Base-by-base conservation (phyloP, 2,329 filamentous ascomycete species). In the Colletotrichum ledebouriae region DNA sequence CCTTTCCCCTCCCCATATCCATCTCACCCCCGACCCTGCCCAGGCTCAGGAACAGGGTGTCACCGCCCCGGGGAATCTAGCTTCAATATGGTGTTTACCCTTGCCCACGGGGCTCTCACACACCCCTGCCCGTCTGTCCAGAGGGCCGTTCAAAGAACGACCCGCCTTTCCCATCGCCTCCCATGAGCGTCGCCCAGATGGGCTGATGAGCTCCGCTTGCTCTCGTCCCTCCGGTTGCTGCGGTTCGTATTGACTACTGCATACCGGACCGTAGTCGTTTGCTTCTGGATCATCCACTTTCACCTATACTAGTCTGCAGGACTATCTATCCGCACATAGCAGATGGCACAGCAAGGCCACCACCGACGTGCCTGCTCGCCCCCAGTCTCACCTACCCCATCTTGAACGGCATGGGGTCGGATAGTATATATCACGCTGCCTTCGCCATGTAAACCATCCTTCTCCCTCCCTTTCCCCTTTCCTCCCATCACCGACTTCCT, bases 401-500 rank as follows among this genome's bases (percentile, higher is more conserved):
- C 56, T 42, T 49, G 55, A 29, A 33, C 6, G 33, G 15, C 15
- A 29, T 37, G 34, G 25, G 25, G 56, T 33, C 64, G 12, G 41
- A 59, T 67, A 33, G 61, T 70, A 70, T 71, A 71, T 71, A 71
- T 71, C 60, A 63, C 49, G 29, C 58, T 47, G 55, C 63, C 67
- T 41, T 70, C 67, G 50, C 50, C 59, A 63, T 68, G 65, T 69
- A 52, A 37, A 47, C 46, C 25, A 47, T 41, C 13, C 55, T n/a
- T 46, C 33, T 39, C 41, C 57, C 49, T n/a, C 46, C 55, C 55
- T 49, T 55, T 58, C 58, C 55, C 55, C 67, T 70, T 70, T 57
- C 55, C 62, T 67, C 60, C 39, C 57, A 70, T 70, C 68, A 70
- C 68, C 70, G 70, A 70, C 70, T 70, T 71, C 70, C 63, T 71